Evolutionary conservation across 2,329 filamentous ascomycete genomes (phyloP), one percentile per base, ranked within the genome.

Genomic region (Nigrospora sphaerica): DNA sequence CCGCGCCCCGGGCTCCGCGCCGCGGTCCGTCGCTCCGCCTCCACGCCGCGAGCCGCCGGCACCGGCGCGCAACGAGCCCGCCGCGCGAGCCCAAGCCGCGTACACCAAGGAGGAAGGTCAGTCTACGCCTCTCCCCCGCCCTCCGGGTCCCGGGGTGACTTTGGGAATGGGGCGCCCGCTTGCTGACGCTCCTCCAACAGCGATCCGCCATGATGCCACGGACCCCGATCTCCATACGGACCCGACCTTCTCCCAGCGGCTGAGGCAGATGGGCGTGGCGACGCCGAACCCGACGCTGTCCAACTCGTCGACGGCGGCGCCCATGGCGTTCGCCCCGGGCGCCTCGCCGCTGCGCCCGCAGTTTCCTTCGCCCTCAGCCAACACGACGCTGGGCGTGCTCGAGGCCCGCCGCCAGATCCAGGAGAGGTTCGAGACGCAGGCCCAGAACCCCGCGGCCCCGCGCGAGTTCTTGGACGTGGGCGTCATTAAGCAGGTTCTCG

Each of bases 271-370:
- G 70, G 77, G 77, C 56, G 64, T 78, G 31, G 76, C 69, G 10
- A 68, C 75, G 40, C 75, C 77, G 5, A 75, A 73, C 51, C 75
- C 77, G 31, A 77, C 73, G 5, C 72, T 68, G 40, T 79, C 75
- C 6, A 65, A 72, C 19, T 77, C 74, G 2, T 79, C 75, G 9
- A 75, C 64, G 2, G 74, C 67, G 11, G 39, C 47, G 34, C 42
- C 52, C 0, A 35, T 46, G 42, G 47, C 48, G 13, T 35, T 33
- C 42, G 48, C 32, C 52, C 45, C 32, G 49, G 36, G 49, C 57
- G 55, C 48, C 45, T 42, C 52, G 32, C 39, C 47, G 40, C 54
- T 32, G 4, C 49, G 6, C 53, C 45, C 48, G 51, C 46, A 40
- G 46, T 19, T 42, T 51, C 44, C 50, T 44, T 50, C 65, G 1